Evolutionary conservation across 768 basidiomycete genomes (phyloP).

Genomic region (Trametes cubensis): DNA sequence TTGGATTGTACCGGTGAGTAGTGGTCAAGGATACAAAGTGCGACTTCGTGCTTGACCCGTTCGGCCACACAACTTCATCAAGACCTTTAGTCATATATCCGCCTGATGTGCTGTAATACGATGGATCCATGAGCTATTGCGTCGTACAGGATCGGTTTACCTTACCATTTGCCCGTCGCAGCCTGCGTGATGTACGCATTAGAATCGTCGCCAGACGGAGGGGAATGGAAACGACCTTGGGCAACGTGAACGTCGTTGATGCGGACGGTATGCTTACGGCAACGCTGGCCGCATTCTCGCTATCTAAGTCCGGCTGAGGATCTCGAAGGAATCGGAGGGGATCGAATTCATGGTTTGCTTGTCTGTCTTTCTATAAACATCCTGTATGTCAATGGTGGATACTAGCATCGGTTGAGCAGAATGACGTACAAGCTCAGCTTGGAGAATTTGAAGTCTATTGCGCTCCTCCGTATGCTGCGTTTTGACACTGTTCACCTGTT

Average conservation of each 20-base stretch:
- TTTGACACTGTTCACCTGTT: background rate
- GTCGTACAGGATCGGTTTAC: background rate
- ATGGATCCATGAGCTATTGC: too few species aligned
- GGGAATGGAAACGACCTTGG: too few species aligned
- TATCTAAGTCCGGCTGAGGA: background rate
- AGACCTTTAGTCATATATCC: background rate
- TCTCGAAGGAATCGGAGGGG: background rate
- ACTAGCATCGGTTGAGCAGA: background rate
- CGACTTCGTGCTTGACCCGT: background rate
- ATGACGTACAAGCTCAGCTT: background rate
- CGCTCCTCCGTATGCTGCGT: background rate
- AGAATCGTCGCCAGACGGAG: too few species aligned
- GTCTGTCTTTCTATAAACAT: too few species aligned
- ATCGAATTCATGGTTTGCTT: background rate
- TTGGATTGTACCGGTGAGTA: conserved; percentile 12
- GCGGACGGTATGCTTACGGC: too few species aligned
- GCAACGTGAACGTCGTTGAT: too few species aligned
- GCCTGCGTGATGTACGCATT: too few species aligned
- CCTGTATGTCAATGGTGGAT: too few species aligned
- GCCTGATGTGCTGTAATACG: background rate
- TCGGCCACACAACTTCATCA: conserved; percentile 15
- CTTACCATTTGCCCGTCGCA: background rate
- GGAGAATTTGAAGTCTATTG: background rate
- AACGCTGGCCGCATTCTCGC: too few species aligned
- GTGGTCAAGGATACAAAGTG: conserved; percentile 2